Conservation (phyloP, 108 stramenopile genomes). For the Epithemia pelagica region DNA sequence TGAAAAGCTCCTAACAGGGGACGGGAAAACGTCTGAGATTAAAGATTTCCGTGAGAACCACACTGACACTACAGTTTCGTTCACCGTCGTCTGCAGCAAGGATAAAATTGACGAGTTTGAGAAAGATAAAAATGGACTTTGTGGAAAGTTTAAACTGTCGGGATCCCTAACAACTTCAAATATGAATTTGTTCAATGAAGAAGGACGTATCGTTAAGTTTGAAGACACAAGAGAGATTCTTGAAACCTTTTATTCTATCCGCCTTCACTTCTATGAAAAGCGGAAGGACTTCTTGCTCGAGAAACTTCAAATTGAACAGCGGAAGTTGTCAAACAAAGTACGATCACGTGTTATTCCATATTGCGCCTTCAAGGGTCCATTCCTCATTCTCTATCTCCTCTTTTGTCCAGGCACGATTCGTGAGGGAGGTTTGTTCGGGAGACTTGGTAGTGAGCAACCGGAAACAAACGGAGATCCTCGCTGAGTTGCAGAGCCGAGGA, state of each 20-base stretch:
- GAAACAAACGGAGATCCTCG: slow-evolving; percentile 83
- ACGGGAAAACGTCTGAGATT: slow-evolving; percentile 51
- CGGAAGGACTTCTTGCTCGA: slow-evolving; percentile 77
- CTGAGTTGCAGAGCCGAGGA: slow-evolving; percentile 72
- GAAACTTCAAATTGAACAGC: slow-evolving; percentile 60
- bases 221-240: slow-evolving; percentile 66
- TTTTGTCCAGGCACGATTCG: slow-evolving; percentile 71
- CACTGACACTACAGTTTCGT: slow-evolving; percentile 94
- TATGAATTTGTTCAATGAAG: slow-evolving; percentile 91
- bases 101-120: slow-evolving; percentile 81
- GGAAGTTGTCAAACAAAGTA: slow-evolving; percentile 88
- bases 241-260: slow-evolving; percentile 78
- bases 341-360: neutral
- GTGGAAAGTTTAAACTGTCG: slow-evolving; percentile 93
- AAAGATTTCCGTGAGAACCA: slow-evolving; percentile 96
- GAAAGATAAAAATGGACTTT: slow-evolving; percentile 70
- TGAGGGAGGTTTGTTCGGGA: slow-evolving; percentile 90
- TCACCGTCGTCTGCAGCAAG: slow-evolving; percentile 77
- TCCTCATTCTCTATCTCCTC: neutral
- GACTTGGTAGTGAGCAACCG: slow-evolving; percentile 89
- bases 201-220: slow-evolving; percentile 84
- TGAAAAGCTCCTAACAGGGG: slow-evolving; percentile 53
- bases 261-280: slow-evolving; percentile 84
- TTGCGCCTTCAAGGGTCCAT: neutral
- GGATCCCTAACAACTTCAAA: slow-evolving; percentile 80